Evolutionary conservation across 2,329 filamentous ascomycete species (phyloP), one percentile per base, ranked within the genome.

Genomic region (Ramularia endophylla): DNA sequence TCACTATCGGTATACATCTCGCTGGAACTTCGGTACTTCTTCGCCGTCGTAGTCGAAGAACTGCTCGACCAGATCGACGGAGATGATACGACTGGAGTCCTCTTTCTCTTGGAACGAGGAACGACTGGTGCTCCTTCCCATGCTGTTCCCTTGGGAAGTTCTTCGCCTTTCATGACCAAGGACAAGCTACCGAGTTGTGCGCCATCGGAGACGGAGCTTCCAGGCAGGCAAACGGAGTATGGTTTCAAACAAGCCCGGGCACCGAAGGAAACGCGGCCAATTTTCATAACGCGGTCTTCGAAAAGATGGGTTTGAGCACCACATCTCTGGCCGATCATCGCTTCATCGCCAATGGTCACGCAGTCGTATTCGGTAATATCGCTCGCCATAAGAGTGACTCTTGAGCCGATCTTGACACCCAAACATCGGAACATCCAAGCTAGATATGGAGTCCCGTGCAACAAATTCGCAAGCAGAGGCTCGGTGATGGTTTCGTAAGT

Each of bases 281-380:
- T 43, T 29, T 54, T 54, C 53, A 56, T 53, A n/a, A 56, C 40
- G 11, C 53, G 44, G 27, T 56, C 53, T 31, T 56, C 52, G 38
- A 56, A 56, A 4, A 54, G 36, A 38, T 54, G 52, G 3, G 53
- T 54, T 27, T 56, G 52, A 3, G 48, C 45, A 3, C 48, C 52
- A 28, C 48, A 50, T 2, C 19, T 33, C 27, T 50, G 33, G 18
- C 53, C 50, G 20, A 53, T 32, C 25, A 52, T 49, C 3, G 50
- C 50, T 19, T 53, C 53, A 38, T 54, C 52, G 8, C 47, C 52
- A 18, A 56, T 51, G 5, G 41, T 47, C 16, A 56, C 50, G 19
- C 44, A 50, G 25, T 56, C 53, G 38, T 46, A 51, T 19, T 56
- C 51, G 4, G 50, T 54, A 11, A 54, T 49, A 37, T 53, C 48